Conservation (phyloP, 164 flowering plant species). For the Kingdonia uniflora region DNA sequence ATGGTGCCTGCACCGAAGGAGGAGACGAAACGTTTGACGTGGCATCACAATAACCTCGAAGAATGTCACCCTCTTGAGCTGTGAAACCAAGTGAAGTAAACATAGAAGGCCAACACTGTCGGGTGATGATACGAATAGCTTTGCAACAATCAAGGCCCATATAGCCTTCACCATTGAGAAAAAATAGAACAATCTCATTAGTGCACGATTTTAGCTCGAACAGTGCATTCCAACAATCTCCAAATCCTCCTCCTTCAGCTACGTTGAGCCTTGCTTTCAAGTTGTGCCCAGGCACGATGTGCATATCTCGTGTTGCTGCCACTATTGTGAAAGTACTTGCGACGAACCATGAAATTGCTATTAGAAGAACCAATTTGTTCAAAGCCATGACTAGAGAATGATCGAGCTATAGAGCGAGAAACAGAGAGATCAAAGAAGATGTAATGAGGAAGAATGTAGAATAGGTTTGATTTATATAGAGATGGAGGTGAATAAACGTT, state of each 20-base stretch:
- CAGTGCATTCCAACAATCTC: neutral
- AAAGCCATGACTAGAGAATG: neutral
- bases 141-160: neutral
- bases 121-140: neutral
- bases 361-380: neutral
- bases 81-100: constrained; percentile 3
- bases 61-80: constrained; percentile 2
- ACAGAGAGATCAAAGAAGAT: too few relatives aligned
- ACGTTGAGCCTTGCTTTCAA: neutral
- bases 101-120: constrained; percentile 3
- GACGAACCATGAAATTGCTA: neutral
- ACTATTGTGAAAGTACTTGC: neutral
- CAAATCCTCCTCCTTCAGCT: neutral
- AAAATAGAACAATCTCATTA: neutral
- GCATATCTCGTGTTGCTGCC: too few relatives aligned
- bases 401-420: neutral
- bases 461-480: too few relatives aligned
- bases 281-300: neutral
- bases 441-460: too few relatives aligned
- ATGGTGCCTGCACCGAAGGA: too few relatives aligned
- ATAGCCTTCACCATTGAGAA: neutral
- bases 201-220: too few relatives aligned
- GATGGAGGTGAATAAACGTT: too few relatives aligned
- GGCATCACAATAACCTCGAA: neutral
- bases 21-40: too few relatives aligned